Conservation (phyloP, 2,329 filamentous ascomycete species). For the Trichoderma gracile region DNA sequence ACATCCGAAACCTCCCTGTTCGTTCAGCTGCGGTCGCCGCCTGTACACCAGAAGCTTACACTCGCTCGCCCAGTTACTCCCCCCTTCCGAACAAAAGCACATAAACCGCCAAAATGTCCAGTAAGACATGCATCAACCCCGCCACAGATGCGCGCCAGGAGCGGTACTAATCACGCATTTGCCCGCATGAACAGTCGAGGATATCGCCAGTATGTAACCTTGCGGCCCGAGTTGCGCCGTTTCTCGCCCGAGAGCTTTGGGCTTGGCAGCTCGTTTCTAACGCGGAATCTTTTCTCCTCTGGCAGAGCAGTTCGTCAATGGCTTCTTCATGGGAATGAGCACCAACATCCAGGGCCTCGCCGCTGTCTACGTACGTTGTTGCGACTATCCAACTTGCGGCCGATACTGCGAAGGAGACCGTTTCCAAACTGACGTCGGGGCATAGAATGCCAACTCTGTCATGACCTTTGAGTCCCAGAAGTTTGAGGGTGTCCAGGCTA, state of each 20-base stretch:
- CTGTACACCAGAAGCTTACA: not conserved
- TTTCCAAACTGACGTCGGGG: not conserved
- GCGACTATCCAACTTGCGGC: constrained; percentile 6
- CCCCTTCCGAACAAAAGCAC: not conserved
- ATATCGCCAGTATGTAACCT: constrained; percentile 48
- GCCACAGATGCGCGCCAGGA: constrained; percentile 21
- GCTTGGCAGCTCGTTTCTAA: constrained; percentile 21
- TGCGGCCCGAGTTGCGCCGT: not conserved
- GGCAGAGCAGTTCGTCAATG: constrained; percentile 80
- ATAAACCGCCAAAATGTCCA: constrained; percentile 36
- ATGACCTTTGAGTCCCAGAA: constrained; percentile 83
- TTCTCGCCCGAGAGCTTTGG: not conserved
- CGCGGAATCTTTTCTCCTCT: not conserved
- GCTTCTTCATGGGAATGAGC: constrained; percentile 70
- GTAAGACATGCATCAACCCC: constrained; percentile 33
- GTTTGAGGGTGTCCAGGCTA: constrained; percentile 62
- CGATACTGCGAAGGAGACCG: not conserved
- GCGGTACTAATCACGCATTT: constrained; percentile 30
- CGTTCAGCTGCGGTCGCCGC: constrained; percentile 1
- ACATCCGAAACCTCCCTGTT: not conserved
- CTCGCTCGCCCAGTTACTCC: not conserved
- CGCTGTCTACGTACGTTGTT: constrained; percentile 65
- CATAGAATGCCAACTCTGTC: constrained; percentile 63
- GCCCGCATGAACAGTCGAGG: constrained; percentile 44
- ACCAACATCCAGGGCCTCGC: constrained; percentile 49